Base-by-base conservation (phyloP, 768 basidiomycete genomes). In the Tylopilus rubrobrunneus region DNA sequence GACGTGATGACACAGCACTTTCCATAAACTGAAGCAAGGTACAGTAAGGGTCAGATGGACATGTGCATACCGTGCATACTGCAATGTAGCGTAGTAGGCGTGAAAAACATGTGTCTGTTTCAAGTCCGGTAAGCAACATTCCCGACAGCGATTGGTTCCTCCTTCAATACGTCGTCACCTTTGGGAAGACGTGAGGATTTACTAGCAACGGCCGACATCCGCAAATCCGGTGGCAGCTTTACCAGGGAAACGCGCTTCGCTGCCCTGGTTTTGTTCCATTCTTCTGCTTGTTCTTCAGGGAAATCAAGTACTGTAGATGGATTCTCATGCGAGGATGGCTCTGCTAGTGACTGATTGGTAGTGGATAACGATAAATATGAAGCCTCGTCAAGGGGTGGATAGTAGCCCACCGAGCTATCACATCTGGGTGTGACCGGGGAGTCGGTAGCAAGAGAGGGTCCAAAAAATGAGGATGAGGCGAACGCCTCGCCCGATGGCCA, bases 161-260 rank as follows among this genome's bases (percentile, higher is more conserved):
- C 63, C 44, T 45, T 37, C 51, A 58, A 45, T 12, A 29, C n/a
- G 8, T 43, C 12, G 10, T 47, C 41, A 17, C 31, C 51, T 50
- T 51, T 49, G 42, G 37, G 49, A 28, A 49, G 46, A 19, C 45
- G 43, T 29, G 56, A 55, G 28, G 62, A 36, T 34, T 57, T 69
- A 40, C 60, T 49, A 48, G 60, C 29, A 28, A 67, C 55, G 29
- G 48, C 48, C 10, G 61, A 58, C 47, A 71, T 59, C 48, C 70
- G 68, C 53, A 80, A 64, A 49, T 76, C 73, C 10, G 87, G 82
- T 23, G 90, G 89, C 25, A 92, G 68, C 54, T 80, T 79, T 42
- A 92, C 87, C 41, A 93, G 74, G 10, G 90, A 93, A 9, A 93
- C 92, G 9, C 91, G 85, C 60, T 90, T 87, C 14, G 89, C 90